Evolutionary conservation across 495 filamentous ascomycete species (phyloP).

Genomic region (Daldinia concentrica): DNA sequence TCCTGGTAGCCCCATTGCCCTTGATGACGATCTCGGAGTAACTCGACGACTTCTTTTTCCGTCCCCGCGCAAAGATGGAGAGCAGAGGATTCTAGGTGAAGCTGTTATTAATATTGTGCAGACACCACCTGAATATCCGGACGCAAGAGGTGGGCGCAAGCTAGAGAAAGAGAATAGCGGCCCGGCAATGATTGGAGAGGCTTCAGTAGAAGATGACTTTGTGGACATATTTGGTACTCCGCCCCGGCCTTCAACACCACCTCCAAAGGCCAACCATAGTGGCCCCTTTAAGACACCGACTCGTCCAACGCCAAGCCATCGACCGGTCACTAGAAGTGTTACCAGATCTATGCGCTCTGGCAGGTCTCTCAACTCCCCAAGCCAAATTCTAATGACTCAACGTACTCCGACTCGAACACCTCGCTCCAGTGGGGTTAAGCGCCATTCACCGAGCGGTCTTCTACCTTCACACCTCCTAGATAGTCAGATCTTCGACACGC

Average conservation of each 20-base stretch:
- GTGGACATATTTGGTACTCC: constrained; percentile 67
- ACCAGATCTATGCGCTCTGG: constrained; percentile 60
- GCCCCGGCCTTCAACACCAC: constrained; percentile 69
- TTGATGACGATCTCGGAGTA: constrained; percentile 70
- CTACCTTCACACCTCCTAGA: constrained; percentile 51
- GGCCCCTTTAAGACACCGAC: constrained; percentile 66
- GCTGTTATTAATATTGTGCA: constrained; percentile 66
- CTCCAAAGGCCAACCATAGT: constrained; percentile 57
- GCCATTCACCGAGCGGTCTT: constrained; percentile 46
- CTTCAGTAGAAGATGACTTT: constrained; percentile 57
- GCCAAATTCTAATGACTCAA: constrained; percentile 47
- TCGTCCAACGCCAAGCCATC: constrained; percentile 64
- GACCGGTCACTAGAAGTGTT: constrained; percentile 65
- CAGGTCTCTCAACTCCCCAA: constrained; percentile 49
- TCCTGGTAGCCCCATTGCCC: constrained; percentile 68
- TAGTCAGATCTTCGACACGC: constrained; percentile 55
- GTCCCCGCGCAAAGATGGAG: constrained; percentile 67
- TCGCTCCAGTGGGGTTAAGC: constrained; percentile 41
- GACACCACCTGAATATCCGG: constrained; percentile 46
- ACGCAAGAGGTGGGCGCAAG: constrained; percentile 47
- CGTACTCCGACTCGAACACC: constrained; percentile 57
- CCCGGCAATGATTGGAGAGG: constrained; percentile 29
- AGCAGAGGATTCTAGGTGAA: constrained; percentile 66
- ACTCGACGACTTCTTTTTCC: constrained; percentile 85
- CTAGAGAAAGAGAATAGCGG: constrained; percentile 54